Conservation (phyloP, 495 filamentous ascomycete genomes). For the Viridothelium virens region DNA sequence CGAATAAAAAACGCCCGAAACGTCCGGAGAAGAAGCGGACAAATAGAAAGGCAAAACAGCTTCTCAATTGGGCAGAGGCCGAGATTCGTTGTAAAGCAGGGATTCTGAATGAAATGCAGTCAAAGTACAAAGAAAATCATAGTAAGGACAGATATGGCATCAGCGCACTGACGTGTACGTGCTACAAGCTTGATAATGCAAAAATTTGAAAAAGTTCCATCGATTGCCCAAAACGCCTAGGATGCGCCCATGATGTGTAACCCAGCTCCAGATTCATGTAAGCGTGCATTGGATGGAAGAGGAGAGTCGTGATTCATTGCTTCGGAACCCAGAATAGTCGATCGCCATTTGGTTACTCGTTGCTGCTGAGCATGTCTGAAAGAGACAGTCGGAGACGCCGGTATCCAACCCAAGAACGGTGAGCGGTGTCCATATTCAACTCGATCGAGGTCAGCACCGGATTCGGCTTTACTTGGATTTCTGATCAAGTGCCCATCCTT, state of each 20-base stretch:
- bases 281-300: not conserved
- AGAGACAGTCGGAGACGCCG: no score
- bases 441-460: not conserved
- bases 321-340: not conserved
- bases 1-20: not conserved
- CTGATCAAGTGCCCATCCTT: conserved; percentile 38
- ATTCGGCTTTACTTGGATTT: not conserved
- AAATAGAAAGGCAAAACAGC: no score
- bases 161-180: not conserved
- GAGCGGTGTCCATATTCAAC: no score
- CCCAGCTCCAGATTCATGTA: not conserved
- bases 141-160: not conserved
- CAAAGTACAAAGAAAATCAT: not conserved
- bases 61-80: not conserved
- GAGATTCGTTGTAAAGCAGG: not conserved
- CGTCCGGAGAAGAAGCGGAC: no score
- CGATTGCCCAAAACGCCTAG: not conserved
- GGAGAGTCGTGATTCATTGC: conserved; percentile 3
- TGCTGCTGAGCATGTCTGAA: no score
- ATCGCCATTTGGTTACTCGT: no score
- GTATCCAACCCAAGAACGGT: no score
- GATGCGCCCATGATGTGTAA: not conserved
- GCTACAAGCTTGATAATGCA: not conserved
- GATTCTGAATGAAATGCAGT: not conserved
- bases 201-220: not conserved